A percentile compares a stretch with the other conserved stretches of the same genome.
phyloP scores from a whole-genome alignment of 1,139 yeast genomes.

The Pichia sp. region DNA sequence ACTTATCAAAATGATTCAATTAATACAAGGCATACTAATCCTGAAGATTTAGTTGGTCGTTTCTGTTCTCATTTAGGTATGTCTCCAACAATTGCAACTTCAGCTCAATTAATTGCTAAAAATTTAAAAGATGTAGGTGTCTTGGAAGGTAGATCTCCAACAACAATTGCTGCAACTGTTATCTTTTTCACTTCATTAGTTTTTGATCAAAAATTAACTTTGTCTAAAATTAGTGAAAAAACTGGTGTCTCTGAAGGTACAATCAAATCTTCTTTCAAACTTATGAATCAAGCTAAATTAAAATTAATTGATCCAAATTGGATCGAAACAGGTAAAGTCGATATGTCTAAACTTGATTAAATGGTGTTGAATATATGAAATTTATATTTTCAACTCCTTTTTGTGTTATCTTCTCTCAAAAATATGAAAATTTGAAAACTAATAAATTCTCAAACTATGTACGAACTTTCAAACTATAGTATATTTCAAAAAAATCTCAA shows the following conservation, averaged over 20 bases:
- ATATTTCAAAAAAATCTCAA: no score
- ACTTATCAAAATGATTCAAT: conserved; percentile 46
- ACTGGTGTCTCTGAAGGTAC: conserved; percentile 99
- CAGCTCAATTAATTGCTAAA: conserved; percentile 89
- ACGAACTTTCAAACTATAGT: no score
- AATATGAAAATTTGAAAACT: no score
- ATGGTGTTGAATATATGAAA: neutral
- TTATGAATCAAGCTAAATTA: conserved; percentile 59
- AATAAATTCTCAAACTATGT: no score
- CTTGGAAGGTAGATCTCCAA: conserved; percentile 94
- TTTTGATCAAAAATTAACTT: conserved; percentile 58
- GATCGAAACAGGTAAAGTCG: conserved; percentile 65
- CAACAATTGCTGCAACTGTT: conserved; percentile 96
- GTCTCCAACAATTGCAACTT: conserved; percentile 76
- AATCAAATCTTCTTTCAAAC: conserved; percentile 84
- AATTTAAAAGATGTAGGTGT: conserved; percentile 88
- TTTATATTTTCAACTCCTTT: neutral
- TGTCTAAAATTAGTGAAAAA: conserved; percentile 80
- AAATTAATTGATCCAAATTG: conserved; percentile 74
- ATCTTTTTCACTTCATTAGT: conserved; percentile 86
- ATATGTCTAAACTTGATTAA: conserved; percentile 19
- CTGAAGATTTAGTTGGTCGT: conserved; percentile 91
- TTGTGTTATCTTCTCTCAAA: no score
- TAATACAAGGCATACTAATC: conserved; percentile 82
- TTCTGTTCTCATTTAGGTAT: conserved; percentile 94